phyloP scores from a whole-genome alignment of 225 moss, liverwort and hornwort genomes.

The Sphagnum tenellum region DNA sequence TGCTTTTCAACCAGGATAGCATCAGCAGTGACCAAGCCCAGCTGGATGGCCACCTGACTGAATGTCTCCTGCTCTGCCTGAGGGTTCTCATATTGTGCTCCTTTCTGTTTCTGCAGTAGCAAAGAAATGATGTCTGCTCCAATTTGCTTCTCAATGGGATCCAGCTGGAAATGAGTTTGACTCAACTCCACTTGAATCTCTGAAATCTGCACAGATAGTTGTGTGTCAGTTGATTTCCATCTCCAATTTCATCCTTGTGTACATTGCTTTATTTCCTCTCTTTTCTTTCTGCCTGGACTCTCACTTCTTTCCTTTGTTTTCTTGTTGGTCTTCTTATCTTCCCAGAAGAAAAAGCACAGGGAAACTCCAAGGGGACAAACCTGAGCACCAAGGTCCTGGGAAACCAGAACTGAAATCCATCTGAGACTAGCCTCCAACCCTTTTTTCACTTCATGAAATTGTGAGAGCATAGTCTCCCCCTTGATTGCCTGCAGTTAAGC shows the following conservation, averaged over 20 bases:
- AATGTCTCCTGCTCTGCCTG: constrained; percentile 75
- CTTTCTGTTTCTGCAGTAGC: constrained; percentile 70
- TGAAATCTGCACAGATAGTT: constrained; percentile 23
- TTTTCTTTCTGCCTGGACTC: too few species aligned
- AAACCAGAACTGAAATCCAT: constrained; percentile 56
- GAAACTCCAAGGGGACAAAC: constrained; percentile 12
- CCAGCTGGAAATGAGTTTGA: constrained; percentile 51
- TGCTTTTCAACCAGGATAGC: constrained; percentile 57
- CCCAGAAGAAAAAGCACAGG: too few species aligned
- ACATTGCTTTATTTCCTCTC: too few species aligned
- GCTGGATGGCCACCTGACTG: constrained; percentile 52
- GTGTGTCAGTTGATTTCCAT: too few species aligned
- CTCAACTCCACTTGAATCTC: constrained; percentile 43
- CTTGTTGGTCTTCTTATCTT: too few species aligned
- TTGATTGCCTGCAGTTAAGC: constrained; percentile 55
- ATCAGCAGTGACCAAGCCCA: constrained; percentile 47
- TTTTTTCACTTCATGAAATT: constrained; percentile 66
- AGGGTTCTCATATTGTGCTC: constrained; percentile 59
- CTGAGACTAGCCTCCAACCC: constrained; percentile 54
- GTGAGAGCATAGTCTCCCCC: constrained; percentile 57
- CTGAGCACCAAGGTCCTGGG: constrained; percentile 59
- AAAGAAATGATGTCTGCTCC: constrained; percentile 75
- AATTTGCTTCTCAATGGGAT: constrained; percentile 60
- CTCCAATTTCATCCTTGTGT: too few species aligned
- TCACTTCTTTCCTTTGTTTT: too few species aligned